These are phyloP conservation scores for Guyanaporus albipodus DNA, from an alignment of 768 basidiomycete genomes.

Conservation along the genomic window DNA sequence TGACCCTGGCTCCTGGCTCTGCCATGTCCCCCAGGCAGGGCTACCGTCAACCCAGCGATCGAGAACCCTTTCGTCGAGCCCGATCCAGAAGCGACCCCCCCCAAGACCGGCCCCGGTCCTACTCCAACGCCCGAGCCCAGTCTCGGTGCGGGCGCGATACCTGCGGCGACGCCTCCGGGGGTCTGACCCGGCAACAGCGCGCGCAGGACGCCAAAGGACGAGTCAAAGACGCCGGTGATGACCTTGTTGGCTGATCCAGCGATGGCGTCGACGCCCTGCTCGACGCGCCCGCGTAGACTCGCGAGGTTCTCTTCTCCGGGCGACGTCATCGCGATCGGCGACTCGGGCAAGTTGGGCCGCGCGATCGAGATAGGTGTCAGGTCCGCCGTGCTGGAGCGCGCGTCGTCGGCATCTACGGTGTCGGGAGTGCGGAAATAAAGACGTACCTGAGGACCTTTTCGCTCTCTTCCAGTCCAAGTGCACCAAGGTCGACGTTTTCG, in stretches of 20 bases:
- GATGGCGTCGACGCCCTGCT: constrained; percentile 74
- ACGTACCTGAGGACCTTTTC: constrained; percentile 56
- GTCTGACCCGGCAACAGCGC: constrained; percentile 58
- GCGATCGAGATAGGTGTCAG: constrained; percentile 76
- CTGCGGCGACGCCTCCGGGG: not conserved
- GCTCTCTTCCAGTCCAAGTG: constrained; percentile 58
- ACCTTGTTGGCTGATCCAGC: constrained; percentile 79
- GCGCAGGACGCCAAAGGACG: constrained; percentile 83
- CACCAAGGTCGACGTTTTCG: constrained; percentile 86
- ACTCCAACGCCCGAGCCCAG: not conserved
- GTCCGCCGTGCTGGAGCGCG: constrained; percentile 58
- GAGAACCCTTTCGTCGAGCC: constrained; percentile 68
- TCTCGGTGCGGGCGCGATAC: not conserved
- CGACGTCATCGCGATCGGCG: constrained; percentile 34
- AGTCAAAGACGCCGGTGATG: constrained; percentile 82
- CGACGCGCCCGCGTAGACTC: constrained; percentile 69
- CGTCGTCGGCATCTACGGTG: not conserved
- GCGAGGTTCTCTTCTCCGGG: constrained; percentile 48
- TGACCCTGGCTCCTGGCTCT: constrained; percentile 4
- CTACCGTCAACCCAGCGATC: constrained; percentile 70
- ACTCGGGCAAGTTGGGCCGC: constrained; percentile 45
- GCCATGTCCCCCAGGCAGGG: constrained; percentile 43
- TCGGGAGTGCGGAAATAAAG: not conserved
- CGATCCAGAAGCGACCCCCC: not conserved
- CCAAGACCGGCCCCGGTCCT: not conserved